Percentiles rank a stretch among this genome's conserved stretches.
These are phyloP conservation scores for Mycotypha africana DNA, from an alignment of 371 early-diverging fungal species.

Conservation along the genomic window DNA sequence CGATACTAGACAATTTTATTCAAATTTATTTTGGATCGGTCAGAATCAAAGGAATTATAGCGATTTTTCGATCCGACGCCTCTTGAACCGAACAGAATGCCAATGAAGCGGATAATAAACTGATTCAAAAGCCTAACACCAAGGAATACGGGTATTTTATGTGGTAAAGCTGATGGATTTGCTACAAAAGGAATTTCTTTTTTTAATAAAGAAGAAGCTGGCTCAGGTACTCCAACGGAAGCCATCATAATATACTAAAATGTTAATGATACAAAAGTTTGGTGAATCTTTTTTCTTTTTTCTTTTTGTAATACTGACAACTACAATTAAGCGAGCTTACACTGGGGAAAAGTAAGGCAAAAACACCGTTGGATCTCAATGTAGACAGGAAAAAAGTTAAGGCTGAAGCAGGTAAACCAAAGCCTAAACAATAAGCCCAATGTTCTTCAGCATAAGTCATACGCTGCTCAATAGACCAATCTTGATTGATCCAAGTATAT, in stretches of 20 bases:
- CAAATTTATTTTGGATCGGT: too few relatives aligned
- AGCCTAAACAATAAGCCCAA: slow-evolving; percentile 48
- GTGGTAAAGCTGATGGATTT: not conserved
- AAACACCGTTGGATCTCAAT: slow-evolving; percentile 37
- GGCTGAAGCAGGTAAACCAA: slow-evolving; percentile 38
- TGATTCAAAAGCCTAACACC: slow-evolving; percentile 23
- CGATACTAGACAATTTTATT: too few relatives aligned
- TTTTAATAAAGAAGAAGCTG: too few relatives aligned
- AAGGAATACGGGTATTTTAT: slow-evolving; percentile 21
- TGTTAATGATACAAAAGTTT: not conserved
- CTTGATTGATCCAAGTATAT: slow-evolving; percentile 42
- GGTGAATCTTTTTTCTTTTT: not conserved
- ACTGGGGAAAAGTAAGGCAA: slow-evolving; percentile 43
- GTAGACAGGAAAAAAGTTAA: slow-evolving; percentile 42
- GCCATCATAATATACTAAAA: slow-evolving; percentile 46
- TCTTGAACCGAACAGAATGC: too few relatives aligned
- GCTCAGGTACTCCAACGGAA: slow-evolving; percentile 26
- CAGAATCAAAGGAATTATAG: too few relatives aligned
- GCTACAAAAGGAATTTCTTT: too few relatives aligned
- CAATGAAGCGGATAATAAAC: slow-evolving; percentile 5
- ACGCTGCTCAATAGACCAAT: slow-evolving; percentile 39
- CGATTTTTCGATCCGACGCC: too few relatives aligned
- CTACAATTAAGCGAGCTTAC: slow-evolving; percentile 17
- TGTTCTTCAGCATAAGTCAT: slow-evolving; percentile 39
- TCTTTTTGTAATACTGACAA: not conserved